phyloP scores from a whole-genome alignment of 176 grass and related monocot species.

The Dactylis glomerata region DNA sequence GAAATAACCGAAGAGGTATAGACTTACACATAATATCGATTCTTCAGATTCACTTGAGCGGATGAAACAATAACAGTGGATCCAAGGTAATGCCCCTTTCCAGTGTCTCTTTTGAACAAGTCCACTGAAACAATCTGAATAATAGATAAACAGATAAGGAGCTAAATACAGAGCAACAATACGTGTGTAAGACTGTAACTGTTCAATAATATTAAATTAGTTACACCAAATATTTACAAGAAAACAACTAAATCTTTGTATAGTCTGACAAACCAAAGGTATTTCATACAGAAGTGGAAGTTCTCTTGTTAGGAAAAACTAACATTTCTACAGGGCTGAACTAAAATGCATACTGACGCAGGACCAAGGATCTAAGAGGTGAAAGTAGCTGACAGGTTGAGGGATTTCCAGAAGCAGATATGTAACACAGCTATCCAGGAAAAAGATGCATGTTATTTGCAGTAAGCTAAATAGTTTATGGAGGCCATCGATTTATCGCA shows the following conservation, averaged over 20 bases:
- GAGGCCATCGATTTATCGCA: not conserved
- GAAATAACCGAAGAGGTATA: not conserved
- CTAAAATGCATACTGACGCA: not conserved
- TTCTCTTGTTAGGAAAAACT: not conserved
- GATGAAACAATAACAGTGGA: constrained; percentile 95
- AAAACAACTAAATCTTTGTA: not conserved
- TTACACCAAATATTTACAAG: not conserved
- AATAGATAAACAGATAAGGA: constrained; percentile 22
- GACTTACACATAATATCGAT: constrained; percentile 62
- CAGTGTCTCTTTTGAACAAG: constrained; percentile 77
- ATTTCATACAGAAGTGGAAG: constrained; percentile 13
- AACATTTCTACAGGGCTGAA: not conserved
- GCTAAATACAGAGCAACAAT: not conserved
- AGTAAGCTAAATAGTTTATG: not conserved
- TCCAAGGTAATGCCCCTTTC: constrained; percentile 76
- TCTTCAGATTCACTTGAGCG: constrained; percentile 79
- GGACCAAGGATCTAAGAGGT: not conserved
- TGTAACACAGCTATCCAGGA: not conserved
- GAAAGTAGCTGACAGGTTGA: not conserved
- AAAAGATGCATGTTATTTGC: not conserved
- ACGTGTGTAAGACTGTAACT: not conserved
- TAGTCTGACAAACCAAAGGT: not conserved
- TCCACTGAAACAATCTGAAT: constrained; percentile 53
- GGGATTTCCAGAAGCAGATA: not conserved
- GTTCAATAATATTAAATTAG: not conserved